A percentile compares a stretch with the other conserved stretches of the same genome.
phyloP scores from a whole-genome alignment of 768 basidiomycete genomes.

The Cyathus striatus region DNA sequence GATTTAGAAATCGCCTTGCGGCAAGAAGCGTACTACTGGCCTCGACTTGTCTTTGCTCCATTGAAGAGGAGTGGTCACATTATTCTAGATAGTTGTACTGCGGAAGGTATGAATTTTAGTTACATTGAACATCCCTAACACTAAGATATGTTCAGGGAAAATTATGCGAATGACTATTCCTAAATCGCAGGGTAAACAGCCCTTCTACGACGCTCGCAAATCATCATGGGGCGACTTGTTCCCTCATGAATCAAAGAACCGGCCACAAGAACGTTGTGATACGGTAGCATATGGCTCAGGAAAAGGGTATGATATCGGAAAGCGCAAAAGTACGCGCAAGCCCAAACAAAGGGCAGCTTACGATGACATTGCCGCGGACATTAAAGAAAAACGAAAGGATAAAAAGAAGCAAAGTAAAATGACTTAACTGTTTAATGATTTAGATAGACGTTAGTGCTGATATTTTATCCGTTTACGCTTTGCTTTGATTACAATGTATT shows the following conservation, averaged over 20 bases:
- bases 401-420: conserved; percentile 20
- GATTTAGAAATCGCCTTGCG: conserved; percentile 54
- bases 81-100: conserved; percentile 83
- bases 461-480: no score
- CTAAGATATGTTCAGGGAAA: conserved; percentile 61
- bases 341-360: conserved; percentile 27
- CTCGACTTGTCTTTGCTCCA: conserved; percentile 88
- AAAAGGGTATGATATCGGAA: conserved; percentile 53
- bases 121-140: background rate
- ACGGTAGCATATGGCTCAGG: no score
- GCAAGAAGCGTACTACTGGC: conserved; percentile 81
- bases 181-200: conserved; percentile 92
- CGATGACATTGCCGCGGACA: conserved; percentile 25
- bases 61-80: conserved; percentile 89
- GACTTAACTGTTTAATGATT: no score
- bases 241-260: conserved; percentile 82
- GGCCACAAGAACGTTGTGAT: conserved; percentile 64
- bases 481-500: no score
- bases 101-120: conserved; percentile 51
- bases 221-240: conserved; percentile 93
- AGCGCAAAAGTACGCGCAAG: conserved; percentile 31
- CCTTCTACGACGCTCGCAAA: conserved; percentile 93
- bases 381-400: conserved; percentile 32
- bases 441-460: no score
- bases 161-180: conserved; percentile 91